Evolutionary conservation across 2,329 filamentous ascomycete genomes (phyloP), one percentile per base, ranked within the genome.

Genomic region (Sporothrix luriei): DNA sequence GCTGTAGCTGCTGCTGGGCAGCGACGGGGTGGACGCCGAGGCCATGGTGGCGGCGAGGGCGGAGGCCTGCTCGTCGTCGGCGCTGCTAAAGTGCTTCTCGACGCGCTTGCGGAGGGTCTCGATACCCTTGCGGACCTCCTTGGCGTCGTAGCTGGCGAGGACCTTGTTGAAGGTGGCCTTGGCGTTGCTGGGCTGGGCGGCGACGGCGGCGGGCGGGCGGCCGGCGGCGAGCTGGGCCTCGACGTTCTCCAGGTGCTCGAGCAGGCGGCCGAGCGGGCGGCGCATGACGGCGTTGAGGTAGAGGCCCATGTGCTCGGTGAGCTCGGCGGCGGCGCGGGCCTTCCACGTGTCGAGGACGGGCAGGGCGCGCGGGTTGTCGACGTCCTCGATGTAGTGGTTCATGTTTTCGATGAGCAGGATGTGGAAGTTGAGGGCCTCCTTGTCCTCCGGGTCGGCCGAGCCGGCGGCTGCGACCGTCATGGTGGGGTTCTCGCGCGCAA

Each of bases 401-500:
- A 97, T 97, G 79, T 99, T 99, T 79, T 99, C 94, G 74, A 99
- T 98, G 68, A 98, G 85, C 46, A 98, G 85, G 75, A 99, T 97
- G 79, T 98, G 94, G 81, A 97, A 97, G 81, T 98, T 98, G 71
- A 99, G 86, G 5, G 93, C 92, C 79, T 97, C 94, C 80, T 99
- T 98, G 77, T 98, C 95, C 78, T 98, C 95, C 0, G 85, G 85
- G 74, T 88, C 86, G 14, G 82, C 82, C 14, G 81, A 78, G 55
- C 80, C 80, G 49, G 65, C 71, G 59, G 48, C 72, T 51, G 43
- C 70, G 67, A 43, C 75, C 65, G 61, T 69, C 71, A 73, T 69
- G 33, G 70, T 69, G 38, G 82, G 88, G 77, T 84, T 92, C 83
- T 90, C 88, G 71, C 88, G 83, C 49, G 95, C 94, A 78, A 98